Evolutionary conservation across 1,139 yeast genomes (phyloP).

Genomic region (Yamadazyma diddensiae): DNA sequence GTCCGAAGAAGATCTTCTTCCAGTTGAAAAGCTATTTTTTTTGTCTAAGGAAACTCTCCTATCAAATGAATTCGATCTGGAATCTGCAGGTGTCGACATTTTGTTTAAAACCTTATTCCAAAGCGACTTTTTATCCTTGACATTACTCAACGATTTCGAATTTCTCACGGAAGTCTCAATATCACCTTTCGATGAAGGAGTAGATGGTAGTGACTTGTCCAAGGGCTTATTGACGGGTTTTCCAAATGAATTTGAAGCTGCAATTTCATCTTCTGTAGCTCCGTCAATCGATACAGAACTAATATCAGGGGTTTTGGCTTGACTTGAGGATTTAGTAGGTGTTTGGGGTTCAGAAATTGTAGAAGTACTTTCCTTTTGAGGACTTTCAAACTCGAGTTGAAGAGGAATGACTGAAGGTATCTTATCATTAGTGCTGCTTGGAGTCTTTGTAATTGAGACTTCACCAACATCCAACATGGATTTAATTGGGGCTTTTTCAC

Average conservation of each 20-base stretch:
- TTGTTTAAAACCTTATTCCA: slow-evolving; percentile 16
- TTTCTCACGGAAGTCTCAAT: slow-evolving; percentile 4
- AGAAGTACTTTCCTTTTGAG: slow-evolving; percentile 2
- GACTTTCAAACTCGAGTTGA: slow-evolving; percentile 5
- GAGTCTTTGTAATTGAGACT: not conserved
- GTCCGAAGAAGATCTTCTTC: slow-evolving; percentile 5
- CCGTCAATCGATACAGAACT: slow-evolving; percentile 3
- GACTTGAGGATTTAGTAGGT: slow-evolving; percentile 8
- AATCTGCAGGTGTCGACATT: not conserved
- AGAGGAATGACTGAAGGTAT: slow-evolving; percentile 6
- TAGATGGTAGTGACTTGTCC: slow-evolving; percentile 13
- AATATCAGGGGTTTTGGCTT: slow-evolving; percentile 6
- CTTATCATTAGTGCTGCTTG: not conserved
- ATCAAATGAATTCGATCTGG: not conserved
- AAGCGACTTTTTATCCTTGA: slow-evolving; percentile 6
- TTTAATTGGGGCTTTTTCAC: slow-evolving; percentile 8
- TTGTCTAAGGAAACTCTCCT: not conserved
- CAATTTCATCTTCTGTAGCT: slow-evolving; percentile 4
- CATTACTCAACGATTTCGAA: slow-evolving; percentile 8
- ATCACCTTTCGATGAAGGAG: slow-evolving; percentile 7
- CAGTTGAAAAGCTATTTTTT: not conserved
- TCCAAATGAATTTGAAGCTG: too few species aligned
- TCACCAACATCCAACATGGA: slow-evolving; percentile 9
- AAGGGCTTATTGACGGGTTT: slow-evolving; percentile 1
- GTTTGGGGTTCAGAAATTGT: slow-evolving; percentile 1